Percentiles rank a stretch among this genome's conserved stretches.
Conservation (phyloP, 306 rosid species). For the Pueraria montana region DNA sequence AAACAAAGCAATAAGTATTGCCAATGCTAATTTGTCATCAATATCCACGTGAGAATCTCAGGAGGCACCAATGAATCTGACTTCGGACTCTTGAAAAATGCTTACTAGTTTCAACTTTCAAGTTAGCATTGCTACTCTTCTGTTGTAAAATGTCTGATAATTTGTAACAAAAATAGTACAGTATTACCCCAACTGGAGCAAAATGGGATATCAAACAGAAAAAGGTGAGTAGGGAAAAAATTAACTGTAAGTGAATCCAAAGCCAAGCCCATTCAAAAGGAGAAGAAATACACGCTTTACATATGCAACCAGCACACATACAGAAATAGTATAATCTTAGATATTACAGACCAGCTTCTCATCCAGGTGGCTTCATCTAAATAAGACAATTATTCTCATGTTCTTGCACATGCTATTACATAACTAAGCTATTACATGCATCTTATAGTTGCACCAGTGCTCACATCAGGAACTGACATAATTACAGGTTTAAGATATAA, state of each 20-base stretch:
- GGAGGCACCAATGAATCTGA: not conserved
- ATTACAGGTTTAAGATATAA: constrained; percentile 21
- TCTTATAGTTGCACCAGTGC: constrained; percentile 34
- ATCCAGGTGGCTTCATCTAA: constrained; percentile 31
- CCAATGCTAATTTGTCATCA: not conserved
- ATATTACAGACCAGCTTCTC: constrained; percentile 5
- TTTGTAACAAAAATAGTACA: not conserved
- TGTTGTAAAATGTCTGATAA: not conserved
- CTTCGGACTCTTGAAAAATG: not conserved
- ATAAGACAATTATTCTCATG: constrained; percentile 34
- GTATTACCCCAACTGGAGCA: not conserved
- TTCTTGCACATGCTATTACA: constrained; percentile 41
- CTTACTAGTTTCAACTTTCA: constrained; percentile 2
- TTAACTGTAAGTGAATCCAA: not conserved
- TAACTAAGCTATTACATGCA: constrained; percentile 16
- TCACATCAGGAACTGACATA: constrained; percentile 38
- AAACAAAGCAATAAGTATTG: not conserved
- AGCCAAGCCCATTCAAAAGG: constrained; percentile 4
- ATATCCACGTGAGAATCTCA: not conserved
- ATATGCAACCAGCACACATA: constrained; percentile 30
- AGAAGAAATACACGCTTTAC: not conserved
- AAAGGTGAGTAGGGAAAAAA: not conserved
- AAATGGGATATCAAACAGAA: not conserved
- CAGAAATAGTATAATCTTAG: constrained; percentile 1
- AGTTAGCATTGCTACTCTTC: not conserved